phyloP scores from a whole-genome alignment of 345 rosid species.

The Salix dunnii region DNA sequence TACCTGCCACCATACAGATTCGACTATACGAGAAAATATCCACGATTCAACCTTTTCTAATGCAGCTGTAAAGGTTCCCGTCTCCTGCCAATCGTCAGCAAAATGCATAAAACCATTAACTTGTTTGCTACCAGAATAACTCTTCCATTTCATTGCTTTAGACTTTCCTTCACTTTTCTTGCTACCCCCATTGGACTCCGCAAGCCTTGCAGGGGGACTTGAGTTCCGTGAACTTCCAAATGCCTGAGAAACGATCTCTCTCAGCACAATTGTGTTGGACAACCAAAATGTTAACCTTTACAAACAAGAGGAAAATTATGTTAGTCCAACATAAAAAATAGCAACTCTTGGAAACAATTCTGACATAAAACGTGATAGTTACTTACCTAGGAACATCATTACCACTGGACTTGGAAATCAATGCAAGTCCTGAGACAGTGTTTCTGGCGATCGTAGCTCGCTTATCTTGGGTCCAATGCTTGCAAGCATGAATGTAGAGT shows the following conservation, averaged over 20 bases:
- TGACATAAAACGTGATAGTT: background rate
- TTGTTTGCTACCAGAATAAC: slow-evolving; percentile 31
- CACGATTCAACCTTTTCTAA: slow-evolving; percentile 80
- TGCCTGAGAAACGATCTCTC: slow-evolving; percentile 75
- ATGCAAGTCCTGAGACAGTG: slow-evolving; percentile 77
- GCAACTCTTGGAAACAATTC: background rate
- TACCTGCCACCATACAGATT: slow-evolving; percentile 99
- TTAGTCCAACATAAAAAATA: slow-evolving; percentile 3
- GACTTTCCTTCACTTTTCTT: slow-evolving; percentile 39
- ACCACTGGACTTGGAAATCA: slow-evolving; percentile 82
- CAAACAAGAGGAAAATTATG: slow-evolving; percentile 18
- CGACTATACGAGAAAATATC: slow-evolving; percentile 85
- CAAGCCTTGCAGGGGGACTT: slow-evolving; percentile 34
- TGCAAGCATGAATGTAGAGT: slow-evolving; percentile 83
- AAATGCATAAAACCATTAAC: slow-evolving; percentile 44
- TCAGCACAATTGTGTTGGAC: slow-evolving; percentile 74
- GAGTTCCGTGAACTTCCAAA: slow-evolving; percentile 54
- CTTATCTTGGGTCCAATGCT: slow-evolving; percentile 62
- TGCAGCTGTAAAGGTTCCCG: slow-evolving; percentile 71
- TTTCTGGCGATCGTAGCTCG: slow-evolving; percentile 76
- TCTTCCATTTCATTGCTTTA: slow-evolving; percentile 43
- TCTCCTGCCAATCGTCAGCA: slow-evolving; percentile 87
- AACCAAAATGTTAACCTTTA: slow-evolving; percentile 90
- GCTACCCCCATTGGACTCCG: slow-evolving; percentile 49
- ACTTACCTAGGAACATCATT: slow-evolving; percentile 87